phyloP scores from a whole-genome alignment of 2,329 filamentous ascomycete species.

The Diplodia scrobiculata region DNA sequence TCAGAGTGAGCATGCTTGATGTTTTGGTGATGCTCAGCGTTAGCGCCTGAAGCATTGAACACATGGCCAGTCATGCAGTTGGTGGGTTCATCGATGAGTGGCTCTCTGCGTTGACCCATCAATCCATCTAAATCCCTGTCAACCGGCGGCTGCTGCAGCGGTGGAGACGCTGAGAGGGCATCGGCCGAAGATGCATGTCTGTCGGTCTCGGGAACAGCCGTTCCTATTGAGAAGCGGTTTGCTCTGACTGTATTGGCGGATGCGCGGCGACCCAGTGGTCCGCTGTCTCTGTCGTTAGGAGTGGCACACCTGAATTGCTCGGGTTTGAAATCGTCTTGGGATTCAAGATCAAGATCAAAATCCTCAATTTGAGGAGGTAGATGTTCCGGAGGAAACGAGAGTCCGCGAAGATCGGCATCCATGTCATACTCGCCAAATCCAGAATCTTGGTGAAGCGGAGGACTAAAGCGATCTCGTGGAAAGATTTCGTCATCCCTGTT shows the following conservation, averaged over 20 bases:
- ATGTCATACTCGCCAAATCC: constrained; percentile 40
- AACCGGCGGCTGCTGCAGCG: not conserved
- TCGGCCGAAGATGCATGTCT: too few relatives aligned
- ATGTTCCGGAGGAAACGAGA: not conserved
- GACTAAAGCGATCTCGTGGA: constrained; percentile 31
- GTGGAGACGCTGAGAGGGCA: too few relatives aligned
- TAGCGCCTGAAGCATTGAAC: not conserved
- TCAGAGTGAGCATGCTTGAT: not conserved
- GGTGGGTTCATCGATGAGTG: not conserved
- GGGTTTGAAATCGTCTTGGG: not conserved
- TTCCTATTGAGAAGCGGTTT: not conserved
- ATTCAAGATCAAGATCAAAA: not conserved
- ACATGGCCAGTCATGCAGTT: not conserved
- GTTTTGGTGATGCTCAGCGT: not conserved
- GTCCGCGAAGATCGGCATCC: not conserved
- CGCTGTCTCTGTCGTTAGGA: not conserved
- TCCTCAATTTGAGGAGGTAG: not conserved
- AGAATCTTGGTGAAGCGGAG: constrained; percentile 43
- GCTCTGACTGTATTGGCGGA: constrained; percentile 10
- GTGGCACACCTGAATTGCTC: not conserved
- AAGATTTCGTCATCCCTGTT: not conserved
- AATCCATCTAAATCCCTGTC: not conserved
- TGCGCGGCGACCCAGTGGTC: not conserved
- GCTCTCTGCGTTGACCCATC: not conserved
- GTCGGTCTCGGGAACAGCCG: not conserved